Evolutionary conservation across 1,139 yeast species (phyloP), one percentile per base, ranked within the genome.

Genomic region (Lodderomyces oxycetoniae): DNA sequence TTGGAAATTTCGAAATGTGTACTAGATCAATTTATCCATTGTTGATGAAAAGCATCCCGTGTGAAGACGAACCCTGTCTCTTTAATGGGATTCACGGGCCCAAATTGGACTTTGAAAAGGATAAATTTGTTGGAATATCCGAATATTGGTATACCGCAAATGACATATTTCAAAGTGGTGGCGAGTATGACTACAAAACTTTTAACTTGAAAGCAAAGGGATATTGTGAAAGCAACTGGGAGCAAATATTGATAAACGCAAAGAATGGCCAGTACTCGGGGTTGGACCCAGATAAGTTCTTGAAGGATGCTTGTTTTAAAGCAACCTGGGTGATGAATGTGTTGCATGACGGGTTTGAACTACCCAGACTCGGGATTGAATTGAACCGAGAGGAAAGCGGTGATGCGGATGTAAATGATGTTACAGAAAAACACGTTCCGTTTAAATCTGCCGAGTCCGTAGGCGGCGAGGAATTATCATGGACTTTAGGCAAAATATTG

Each of bases 71-170:
- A 15, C 91, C 91, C 2, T 84, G 94, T 54, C 58, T 83, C 12
- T 84, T 84, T 51, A 82, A 83, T 53, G 94, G 93, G 22, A 80
- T 82, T 10, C 91, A 82, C 57, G 87, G 83, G 0, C 94, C 94
- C 9, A 65, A 63, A 30, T 71, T 84, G 39, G 79, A 83, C 52
- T 84, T 81, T 47, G 67, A 71, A n/a, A 66, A 65, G 34, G 91
- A 83, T 48, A 78, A 73, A 46, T 83, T 84, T 55, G 76, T 84
- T 25, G 94, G 94, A 0, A 75, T 82, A 14, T 80, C 89, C 1
- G 94, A 84, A 49, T 84, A 81, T 56, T 83, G 91, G 91, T 84
- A 84, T 49, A 82, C 91, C 2, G 88, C 91, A 4, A 81, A 83
- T 50, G 93, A 84, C 48, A 76, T 84, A 4, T 83, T 83, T 50